These are phyloP conservation scores for Phaeotremella skinneri DNA, from an alignment of 768 basidiomycete genomes.

Conservation along the genomic window DNA sequence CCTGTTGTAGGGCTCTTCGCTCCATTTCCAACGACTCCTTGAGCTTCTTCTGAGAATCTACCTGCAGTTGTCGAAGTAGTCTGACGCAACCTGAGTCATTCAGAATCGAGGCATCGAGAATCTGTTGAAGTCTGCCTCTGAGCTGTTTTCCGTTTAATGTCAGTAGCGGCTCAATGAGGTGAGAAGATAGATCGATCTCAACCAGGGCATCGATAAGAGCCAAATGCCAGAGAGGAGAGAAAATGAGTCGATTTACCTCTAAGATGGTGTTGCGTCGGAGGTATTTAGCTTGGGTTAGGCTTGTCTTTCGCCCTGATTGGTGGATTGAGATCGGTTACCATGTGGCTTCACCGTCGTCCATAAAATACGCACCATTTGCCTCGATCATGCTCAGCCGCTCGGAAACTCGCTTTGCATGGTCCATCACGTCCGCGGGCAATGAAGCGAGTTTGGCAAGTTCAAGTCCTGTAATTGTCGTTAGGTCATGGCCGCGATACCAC, in stretches of 20 bases:
- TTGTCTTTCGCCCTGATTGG: neutral
- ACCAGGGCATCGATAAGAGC: too few relatives aligned
- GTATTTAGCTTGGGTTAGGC: neutral
- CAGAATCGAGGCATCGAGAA: neutral
- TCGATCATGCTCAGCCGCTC: constrained; percentile 62
- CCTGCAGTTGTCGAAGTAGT: neutral
- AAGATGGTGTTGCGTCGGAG: neutral
- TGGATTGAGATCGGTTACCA: constrained; percentile 54
- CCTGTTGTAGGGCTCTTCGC: neutral
- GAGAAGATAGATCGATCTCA: too few relatives aligned
- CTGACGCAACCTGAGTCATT: neutral
- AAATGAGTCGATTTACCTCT: neutral
- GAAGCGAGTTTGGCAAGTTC: constrained; percentile 86
- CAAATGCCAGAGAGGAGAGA: too few relatives aligned
- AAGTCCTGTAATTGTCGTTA: constrained; percentile 60
- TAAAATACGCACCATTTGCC: constrained; percentile 58
- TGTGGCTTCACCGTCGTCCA: too few relatives aligned
- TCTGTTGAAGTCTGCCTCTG: neutral
- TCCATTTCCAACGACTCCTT: neutral
- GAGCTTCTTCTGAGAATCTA: neutral
- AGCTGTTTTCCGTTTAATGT: too few relatives aligned
- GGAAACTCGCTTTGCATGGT: constrained; percentile 64
- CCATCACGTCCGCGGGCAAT: constrained; percentile 69
- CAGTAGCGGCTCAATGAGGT: too few relatives aligned
- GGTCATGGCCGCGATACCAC: neutral